A percentile compares a stretch with the other conserved stretches of the same genome.
These are phyloP conservation scores for Caryopteris hybrid DNA, from an alignment of 305 asterid genomes.

Conservation along the genomic window DNA sequence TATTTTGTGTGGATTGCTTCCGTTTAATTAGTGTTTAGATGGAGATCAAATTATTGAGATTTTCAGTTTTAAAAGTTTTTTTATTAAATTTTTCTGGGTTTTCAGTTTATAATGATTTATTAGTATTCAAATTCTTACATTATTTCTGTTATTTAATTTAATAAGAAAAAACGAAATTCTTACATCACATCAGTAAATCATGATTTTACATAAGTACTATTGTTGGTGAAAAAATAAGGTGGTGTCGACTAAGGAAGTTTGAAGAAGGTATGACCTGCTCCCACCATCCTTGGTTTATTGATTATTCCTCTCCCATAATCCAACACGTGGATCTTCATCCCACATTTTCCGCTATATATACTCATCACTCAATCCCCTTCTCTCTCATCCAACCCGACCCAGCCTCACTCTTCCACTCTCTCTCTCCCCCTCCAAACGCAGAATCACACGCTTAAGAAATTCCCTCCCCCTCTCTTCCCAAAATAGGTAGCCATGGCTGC, in stretches of 20 bases:
- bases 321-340: conserved; percentile 61
- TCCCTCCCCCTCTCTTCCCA: not conserved
- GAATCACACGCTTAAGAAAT: not conserved
- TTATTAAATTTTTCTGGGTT: too few relatives aligned
- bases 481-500: conserved; percentile 55
- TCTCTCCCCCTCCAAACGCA: not conserved
- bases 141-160: too few relatives aligned
- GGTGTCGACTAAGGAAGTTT: conserved; percentile 44
- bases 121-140: too few relatives aligned
- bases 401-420: conserved; percentile 9
- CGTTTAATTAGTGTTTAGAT: too few relatives aligned
- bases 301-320: conserved; percentile 27
- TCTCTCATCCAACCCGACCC: conserved; percentile 25
- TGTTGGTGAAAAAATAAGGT: not conserved
- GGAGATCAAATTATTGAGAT: too few relatives aligned
- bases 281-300: conserved; percentile 25
- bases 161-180: too few relatives aligned
- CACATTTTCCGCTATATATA: conserved; percentile 45
- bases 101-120: too few relatives aligned
- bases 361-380: conserved; percentile 15
- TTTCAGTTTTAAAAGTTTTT: too few relatives aligned
- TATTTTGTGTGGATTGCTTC: too few relatives aligned
- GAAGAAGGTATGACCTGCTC: conserved; percentile 27
- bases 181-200: too few relatives aligned
- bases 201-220: too few relatives aligned